phyloP scores from a whole-genome alignment of 2,329 filamentous ascomycete genomes.

The Aureobasidium musti region DNA sequence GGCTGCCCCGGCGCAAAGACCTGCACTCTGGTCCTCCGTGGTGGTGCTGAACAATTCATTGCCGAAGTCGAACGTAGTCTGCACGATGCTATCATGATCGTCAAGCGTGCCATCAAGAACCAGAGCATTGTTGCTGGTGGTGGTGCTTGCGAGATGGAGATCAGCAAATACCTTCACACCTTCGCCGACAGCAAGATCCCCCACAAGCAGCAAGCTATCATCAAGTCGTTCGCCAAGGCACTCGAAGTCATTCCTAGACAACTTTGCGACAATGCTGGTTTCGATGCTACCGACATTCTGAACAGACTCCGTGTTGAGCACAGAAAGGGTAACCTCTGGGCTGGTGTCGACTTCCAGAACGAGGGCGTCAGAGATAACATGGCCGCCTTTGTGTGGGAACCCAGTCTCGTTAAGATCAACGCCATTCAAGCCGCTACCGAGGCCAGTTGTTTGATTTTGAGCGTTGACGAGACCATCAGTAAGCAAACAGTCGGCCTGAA shows the following conservation, averaged over 20 bases:
- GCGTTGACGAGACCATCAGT: slow-evolving; percentile 95
- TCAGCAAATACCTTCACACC: slow-evolving; percentile 88
- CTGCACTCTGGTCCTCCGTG: slow-evolving; percentile 91
- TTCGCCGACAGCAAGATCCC: slow-evolving; percentile 91
- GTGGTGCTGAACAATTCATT: slow-evolving; percentile 98
- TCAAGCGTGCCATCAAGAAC: slow-evolving; percentile 97
- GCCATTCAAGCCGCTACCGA: slow-evolving; percentile 95
- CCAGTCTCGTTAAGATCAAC: slow-evolving; percentile 93
- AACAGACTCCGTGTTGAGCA: slow-evolving; percentile 97
- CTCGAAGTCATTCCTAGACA: slow-evolving; percentile 95
- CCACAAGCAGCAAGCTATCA: slow-evolving; percentile 94
- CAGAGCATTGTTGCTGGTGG: slow-evolving; percentile 92
- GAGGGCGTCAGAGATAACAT: slow-evolving; percentile 95
- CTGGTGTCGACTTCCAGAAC: slow-evolving; percentile 89
- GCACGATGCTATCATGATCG: slow-evolving; percentile 99
- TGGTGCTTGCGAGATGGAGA: slow-evolving; percentile 93
- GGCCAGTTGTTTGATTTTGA: slow-evolving; percentile 90
- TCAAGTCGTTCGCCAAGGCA: slow-evolving; percentile 97
- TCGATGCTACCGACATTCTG: slow-evolving; percentile 96
- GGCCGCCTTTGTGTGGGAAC: slow-evolving; percentile 96
- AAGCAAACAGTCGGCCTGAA: slow-evolving; percentile 35
- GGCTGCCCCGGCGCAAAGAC: slow-evolving; percentile 95
- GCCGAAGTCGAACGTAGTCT: slow-evolving; percentile 96
- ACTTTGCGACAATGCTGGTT: slow-evolving; percentile 97
- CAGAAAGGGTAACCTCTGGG: slow-evolving; percentile 88